Conservation (phyloP, 1,139 yeast genomes). For the Blastobotrys illinoisensis region DNA sequence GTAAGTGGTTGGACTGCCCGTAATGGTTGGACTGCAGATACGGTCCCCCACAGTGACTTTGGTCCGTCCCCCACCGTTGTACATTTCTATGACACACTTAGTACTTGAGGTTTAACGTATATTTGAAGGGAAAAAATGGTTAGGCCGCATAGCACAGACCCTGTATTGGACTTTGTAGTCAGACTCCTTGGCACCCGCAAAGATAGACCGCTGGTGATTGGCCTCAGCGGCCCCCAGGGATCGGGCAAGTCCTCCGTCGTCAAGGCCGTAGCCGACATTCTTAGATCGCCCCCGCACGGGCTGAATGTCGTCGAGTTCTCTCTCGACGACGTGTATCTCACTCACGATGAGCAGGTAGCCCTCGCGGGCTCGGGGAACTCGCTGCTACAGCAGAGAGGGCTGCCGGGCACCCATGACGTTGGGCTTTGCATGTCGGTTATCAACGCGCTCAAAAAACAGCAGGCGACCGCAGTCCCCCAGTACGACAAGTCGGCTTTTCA, state of each 20-base stretch:
- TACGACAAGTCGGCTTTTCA: conserved; percentile 71
- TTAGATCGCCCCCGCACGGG: conserved; percentile 37
- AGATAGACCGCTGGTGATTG: conserved; percentile 52
- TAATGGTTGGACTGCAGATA: too few relatives aligned
- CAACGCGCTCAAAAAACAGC: conserved; percentile 22
- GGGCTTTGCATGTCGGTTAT: conserved; percentile 34
- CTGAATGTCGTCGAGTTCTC: conserved; percentile 55
- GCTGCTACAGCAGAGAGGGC: conserved; percentile 71
- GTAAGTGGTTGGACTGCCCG: too few relatives aligned
- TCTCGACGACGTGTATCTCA: conserved; percentile 81
- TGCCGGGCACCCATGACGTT: conserved; percentile 92
- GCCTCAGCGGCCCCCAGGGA: conserved; percentile 88
- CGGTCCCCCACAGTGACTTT: neutral
- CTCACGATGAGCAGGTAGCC: conserved; percentile 51
- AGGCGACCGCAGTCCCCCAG: conserved; percentile 46
- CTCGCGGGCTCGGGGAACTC: conserved; percentile 46
- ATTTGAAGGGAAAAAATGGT: neutral
- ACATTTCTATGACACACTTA: neutral
- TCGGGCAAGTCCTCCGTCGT: conserved; percentile 81
- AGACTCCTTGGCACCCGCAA: neutral
- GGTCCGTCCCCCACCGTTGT: conserved; percentile 1
- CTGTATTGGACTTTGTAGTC: conserved; percentile 10
- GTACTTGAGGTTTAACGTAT: too few relatives aligned
- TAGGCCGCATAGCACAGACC: conserved; percentile 9
- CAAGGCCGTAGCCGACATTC: conserved; percentile 36